Conservation (phyloP, 805 yeast genomes). For the Candida corydali region DNA sequence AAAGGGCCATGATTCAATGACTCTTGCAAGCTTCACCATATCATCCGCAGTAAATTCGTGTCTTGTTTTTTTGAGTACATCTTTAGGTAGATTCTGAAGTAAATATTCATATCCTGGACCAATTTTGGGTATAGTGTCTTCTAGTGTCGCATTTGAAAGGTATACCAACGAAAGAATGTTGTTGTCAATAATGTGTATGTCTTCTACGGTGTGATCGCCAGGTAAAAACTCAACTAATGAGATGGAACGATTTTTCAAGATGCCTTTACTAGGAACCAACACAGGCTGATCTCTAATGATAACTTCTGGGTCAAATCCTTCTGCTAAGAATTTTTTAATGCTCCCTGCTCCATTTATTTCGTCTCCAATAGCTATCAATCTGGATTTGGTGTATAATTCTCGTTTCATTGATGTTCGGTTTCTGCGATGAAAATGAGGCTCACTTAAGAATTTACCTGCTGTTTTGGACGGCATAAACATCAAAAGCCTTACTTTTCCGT, state of each 20-base stretch:
- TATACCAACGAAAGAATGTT: conserved; percentile 4
- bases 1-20: conserved; percentile 78
- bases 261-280: conserved; percentile 22
- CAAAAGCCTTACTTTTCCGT: conserved; percentile 70
- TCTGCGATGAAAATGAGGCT: conserved; percentile 47
- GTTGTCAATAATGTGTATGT: conserved; percentile 30
- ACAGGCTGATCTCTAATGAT: conserved; percentile 35
- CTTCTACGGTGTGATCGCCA: conserved; percentile 16
- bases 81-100: conserved; percentile 21
- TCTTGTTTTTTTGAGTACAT: conserved; percentile 42
- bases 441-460: conserved; percentile 51
- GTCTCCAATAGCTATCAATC: conserved; percentile 47
- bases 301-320: conserved; percentile 32
- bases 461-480: conserved; percentile 61
- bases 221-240: conserved; percentile 57
- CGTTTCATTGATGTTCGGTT: conserved; percentile 61
- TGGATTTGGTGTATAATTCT: conserved; percentile 59
- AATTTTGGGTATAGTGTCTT: conserved; percentile 32
- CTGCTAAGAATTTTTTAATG: conserved; percentile 20
- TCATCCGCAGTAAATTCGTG: conserved; percentile 52
- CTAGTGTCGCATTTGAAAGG: conserved; percentile 1
- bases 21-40: conserved; percentile 45
- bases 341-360: conserved; percentile 5
- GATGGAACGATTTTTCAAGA: conserved; percentile 29
- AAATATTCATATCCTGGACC: conserved; percentile 80